A percentile compares a stretch with the other conserved stretches of the same genome.
phyloP scores from a whole-genome alignment of 352 stramenopile genomes.

The Phytophthora uliginosa region DNA sequence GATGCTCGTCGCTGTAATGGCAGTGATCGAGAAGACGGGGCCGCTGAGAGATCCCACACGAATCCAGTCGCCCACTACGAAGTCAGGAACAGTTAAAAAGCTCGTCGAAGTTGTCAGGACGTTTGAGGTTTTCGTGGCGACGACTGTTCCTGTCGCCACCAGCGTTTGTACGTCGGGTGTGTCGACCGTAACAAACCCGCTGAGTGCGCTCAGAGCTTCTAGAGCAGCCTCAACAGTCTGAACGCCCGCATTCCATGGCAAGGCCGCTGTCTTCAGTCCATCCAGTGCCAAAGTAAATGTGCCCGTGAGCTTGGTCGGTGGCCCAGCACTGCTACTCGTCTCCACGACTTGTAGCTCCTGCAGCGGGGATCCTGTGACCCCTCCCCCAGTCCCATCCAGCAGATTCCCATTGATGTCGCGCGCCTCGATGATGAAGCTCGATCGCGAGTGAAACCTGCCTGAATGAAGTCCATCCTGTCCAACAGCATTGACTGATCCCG shows the following conservation, averaged over 20 bases:
- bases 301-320: conserved; percentile 57
- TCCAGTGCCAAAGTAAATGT: conserved; percentile 85
- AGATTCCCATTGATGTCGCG: conserved; percentile 93
- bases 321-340: conserved; percentile 55
- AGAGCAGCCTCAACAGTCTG: conserved; percentile 82
- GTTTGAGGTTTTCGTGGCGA: conserved; percentile 85
- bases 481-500: conserved; percentile 65
- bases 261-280: conserved; percentile 60
- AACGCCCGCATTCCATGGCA: conserved; percentile 83
- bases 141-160: conserved; percentile 63
- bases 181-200: conserved; percentile 89
- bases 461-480: conserved; percentile 70
- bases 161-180: conserved; percentile 90
- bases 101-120: conserved; percentile 67
- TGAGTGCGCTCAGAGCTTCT: conserved; percentile 72
- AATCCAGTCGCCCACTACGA: conserved; percentile 94
- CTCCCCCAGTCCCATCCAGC: conserved; percentile 85
- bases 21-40: conserved; percentile 88
- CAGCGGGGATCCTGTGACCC: conserved; percentile 57
- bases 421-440: conserved; percentile 94
- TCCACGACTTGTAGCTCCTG: conserved; percentile 95
- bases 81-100: conserved; percentile 59
- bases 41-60: conserved; percentile 84
- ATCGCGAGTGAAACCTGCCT: conserved; percentile 72
- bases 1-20: conserved; percentile 73